phyloP scores from a whole-genome alignment of 2,329 filamentous ascomycete species.

The Magnaporthiopsis incrustans region DNA sequence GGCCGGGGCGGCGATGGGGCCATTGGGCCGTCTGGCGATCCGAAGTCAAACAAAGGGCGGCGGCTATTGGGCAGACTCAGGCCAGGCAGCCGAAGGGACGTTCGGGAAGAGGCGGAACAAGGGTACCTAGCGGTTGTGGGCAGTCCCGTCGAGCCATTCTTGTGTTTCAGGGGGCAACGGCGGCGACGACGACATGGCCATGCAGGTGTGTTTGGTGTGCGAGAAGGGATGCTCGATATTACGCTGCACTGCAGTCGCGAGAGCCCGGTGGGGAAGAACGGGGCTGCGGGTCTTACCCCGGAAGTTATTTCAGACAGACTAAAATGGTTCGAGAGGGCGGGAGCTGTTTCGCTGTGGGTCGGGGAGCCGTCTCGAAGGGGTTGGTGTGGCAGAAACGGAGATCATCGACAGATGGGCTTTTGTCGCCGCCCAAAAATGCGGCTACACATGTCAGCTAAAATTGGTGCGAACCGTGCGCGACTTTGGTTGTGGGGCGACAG shows the following conservation, averaged over 20 bases:
- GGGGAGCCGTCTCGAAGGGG: background rate
- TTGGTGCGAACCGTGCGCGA: background rate
- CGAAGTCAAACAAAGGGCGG: background rate
- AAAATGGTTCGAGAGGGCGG: background rate
- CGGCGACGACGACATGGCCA: background rate
- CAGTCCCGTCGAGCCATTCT: background rate
- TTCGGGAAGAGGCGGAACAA: background rate
- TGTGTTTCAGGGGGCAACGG: background rate
- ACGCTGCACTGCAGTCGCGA: background rate
- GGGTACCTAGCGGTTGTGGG: background rate
- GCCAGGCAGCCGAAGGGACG: no score
- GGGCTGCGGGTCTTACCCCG: background rate
- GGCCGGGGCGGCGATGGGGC: background rate
- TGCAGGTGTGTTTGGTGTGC: background rate
- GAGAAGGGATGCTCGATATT: no score
- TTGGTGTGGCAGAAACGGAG: slow-evolving; percentile 3
- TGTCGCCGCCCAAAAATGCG: background rate
- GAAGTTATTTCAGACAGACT: background rate
- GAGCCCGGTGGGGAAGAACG: no score
- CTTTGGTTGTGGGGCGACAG: background rate
- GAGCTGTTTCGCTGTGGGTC: slow-evolving; percentile 2
- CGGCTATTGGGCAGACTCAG: background rate
- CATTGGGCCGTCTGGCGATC: background rate
- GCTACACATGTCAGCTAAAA: background rate
- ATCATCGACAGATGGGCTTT: slow-evolving; percentile 4